These are phyloP conservation scores for Toxoplasma gondii DNA, from an alignment of 169 alveolate species.

Conservation along the genomic window DNA sequence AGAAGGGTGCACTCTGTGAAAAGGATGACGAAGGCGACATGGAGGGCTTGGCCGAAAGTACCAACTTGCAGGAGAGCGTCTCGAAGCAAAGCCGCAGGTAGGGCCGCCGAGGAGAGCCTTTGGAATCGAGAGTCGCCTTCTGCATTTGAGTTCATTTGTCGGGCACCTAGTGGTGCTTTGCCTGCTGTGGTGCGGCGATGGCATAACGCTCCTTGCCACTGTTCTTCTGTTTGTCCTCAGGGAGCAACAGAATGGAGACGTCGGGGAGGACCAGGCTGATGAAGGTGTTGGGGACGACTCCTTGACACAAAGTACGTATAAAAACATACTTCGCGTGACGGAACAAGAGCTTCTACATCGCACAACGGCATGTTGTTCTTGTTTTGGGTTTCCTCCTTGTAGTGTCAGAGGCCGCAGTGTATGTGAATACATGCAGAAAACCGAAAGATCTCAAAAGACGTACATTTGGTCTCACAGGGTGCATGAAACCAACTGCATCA, in stretches of 20 bases:
- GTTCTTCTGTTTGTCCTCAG: not conserved
- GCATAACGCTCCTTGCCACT: not conserved
- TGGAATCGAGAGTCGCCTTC: not conserved
- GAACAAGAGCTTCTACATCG: too few species aligned
- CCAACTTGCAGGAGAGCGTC: not conserved
- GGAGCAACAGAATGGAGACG: not conserved
- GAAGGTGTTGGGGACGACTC: not conserved
- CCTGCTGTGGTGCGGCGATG: not conserved
- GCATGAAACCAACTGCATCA: too few species aligned
- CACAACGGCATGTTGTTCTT: too few species aligned
- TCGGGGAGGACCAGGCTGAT: not conserved
- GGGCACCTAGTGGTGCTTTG: too few species aligned
- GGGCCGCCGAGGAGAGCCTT: not conserved
- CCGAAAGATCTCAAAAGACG: too few species aligned
- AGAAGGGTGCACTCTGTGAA: constrained; percentile 17
- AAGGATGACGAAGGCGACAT: constrained; percentile 26
- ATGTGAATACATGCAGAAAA: too few species aligned
- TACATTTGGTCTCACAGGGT: too few species aligned
- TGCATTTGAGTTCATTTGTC: not conserved
- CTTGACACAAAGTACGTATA: not conserved
- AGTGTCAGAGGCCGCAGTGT: too few species aligned
- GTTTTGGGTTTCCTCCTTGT: too few species aligned
- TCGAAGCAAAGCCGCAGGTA: not conserved
- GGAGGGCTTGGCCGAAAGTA: constrained; percentile 33
- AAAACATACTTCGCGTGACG: too few species aligned